Percentiles rank a stretch among this genome's conserved stretches.
Conservation (phyloP, 208 protist species). For the Leishmania lainsoni region DNA sequence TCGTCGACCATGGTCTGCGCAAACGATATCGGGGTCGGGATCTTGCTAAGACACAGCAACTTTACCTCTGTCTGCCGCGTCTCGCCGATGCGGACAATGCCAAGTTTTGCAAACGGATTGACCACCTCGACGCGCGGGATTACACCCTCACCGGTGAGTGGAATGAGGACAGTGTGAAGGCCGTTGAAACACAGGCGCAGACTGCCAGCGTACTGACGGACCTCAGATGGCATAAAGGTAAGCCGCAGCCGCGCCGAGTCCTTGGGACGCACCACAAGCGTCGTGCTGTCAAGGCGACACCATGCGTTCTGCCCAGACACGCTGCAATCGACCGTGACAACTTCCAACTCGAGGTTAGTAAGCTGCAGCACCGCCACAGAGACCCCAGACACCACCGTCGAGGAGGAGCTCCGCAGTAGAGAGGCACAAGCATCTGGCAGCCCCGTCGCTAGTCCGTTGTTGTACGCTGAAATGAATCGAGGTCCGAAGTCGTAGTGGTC, state of each 20-base stretch:
- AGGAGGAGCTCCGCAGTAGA: not conserved
- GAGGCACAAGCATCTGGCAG: slow-evolving; percentile 1
- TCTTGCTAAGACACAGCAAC: slow-evolving; percentile 88
- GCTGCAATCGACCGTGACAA: slow-evolving; percentile 83
- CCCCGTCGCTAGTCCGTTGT: slow-evolving; percentile 17
- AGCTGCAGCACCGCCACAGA: slow-evolving; percentile 64
- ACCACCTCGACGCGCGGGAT: slow-evolving; percentile 88
- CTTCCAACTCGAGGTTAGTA: slow-evolving; percentile 90
- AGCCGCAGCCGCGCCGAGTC: slow-evolving; percentile 75
- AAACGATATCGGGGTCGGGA: slow-evolving; percentile 84
- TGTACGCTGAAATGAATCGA: slow-evolving; percentile 83
- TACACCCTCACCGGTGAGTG: slow-evolving; percentile 92
- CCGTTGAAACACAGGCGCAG: slow-evolving; percentile 95
- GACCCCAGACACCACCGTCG: slow-evolving; percentile 23
- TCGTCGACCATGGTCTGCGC: slow-evolving; percentile 57
- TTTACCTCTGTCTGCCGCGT: slow-evolving; percentile 59
- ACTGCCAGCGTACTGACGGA: slow-evolving; percentile 83
- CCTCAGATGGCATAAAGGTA: slow-evolving; percentile 87
- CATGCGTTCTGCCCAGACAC: slow-evolving; percentile 77
- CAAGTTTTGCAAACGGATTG: slow-evolving; percentile 83
- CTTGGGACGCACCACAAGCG: slow-evolving; percentile 86
- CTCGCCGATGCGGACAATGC: slow-evolving; percentile 84
- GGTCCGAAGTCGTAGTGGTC: slow-evolving; percentile 92
- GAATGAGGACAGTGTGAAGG: slow-evolving; percentile 76
- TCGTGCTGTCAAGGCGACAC: slow-evolving; percentile 86